These are phyloP conservation scores for Solanum sejunctum DNA, from an alignment of 257 asterid species.

Conservation along the genomic window DNA sequence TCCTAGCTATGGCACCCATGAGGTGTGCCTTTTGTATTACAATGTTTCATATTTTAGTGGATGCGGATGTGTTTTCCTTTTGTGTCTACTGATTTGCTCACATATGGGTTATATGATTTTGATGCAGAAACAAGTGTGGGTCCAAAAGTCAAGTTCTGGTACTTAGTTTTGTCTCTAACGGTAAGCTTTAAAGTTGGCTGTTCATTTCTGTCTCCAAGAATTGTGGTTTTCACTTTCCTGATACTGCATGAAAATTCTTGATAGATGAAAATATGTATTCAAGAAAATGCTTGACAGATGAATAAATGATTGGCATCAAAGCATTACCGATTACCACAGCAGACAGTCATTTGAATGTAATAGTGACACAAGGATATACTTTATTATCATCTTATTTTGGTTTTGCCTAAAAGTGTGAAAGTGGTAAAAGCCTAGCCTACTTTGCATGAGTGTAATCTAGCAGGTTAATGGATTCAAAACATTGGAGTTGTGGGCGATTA, in stretches of 20 bases:
- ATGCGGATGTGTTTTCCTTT: background rate
- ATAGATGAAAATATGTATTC: background rate
- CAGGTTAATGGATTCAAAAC: background rate
- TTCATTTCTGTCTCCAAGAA: background rate
- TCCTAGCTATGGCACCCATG: slow-evolving; percentile 44
- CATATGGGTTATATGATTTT: background rate
- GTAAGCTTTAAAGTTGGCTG: slow-evolving; percentile 27
- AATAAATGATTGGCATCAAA: background rate
- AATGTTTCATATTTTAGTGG: background rate
- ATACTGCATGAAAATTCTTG: background rate
- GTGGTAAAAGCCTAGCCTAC: background rate
- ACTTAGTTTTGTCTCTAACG: slow-evolving; percentile 40
- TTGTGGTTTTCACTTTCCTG: background rate
- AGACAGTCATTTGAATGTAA: background rate
- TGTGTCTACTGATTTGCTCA: background rate
- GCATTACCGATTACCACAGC: background rate
- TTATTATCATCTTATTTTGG: background rate
- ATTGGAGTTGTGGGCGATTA: background rate
- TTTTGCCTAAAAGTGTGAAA: background rate
- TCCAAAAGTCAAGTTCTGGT: slow-evolving; percentile 86
- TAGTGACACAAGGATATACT: background rate
- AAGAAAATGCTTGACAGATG: background rate
- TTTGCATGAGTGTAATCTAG: background rate
- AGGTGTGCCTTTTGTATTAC: slow-evolving; percentile 30
- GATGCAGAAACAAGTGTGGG: slow-evolving; percentile 93